Percentiles rank a stretch among this genome's conserved stretches.
Conservation (phyloP, 2,329 filamentous ascomycete species). For the Orbilia quercus region DNA sequence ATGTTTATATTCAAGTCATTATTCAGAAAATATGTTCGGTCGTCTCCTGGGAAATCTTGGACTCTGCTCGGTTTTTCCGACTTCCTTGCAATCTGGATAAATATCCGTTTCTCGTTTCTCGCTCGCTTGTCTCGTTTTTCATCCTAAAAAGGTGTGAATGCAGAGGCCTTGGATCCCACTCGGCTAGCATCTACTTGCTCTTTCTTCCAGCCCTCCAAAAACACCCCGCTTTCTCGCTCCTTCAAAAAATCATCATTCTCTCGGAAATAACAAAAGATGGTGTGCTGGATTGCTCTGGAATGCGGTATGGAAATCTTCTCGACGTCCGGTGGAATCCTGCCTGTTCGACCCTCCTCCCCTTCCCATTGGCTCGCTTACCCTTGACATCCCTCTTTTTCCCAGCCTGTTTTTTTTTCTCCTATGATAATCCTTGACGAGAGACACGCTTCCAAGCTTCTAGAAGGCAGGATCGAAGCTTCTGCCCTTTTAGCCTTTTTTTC, state of each 20-base stretch:
- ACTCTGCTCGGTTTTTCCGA: too few species aligned
- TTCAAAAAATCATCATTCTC: slow-evolving; percentile 19
- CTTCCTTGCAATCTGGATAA: slow-evolving; percentile 50
- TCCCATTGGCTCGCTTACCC: slow-evolving; percentile 55
- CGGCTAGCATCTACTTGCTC: slow-evolving; percentile 40
- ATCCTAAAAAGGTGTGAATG: slow-evolving; percentile 41
- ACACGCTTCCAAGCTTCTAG: slow-evolving; percentile 54
- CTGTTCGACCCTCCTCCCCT: slow-evolving; percentile 23
- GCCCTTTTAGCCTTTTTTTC: too few species aligned
- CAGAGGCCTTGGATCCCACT: slow-evolving; percentile 20
- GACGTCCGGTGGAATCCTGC: slow-evolving; percentile 35
- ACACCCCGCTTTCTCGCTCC: slow-evolving; percentile 47
- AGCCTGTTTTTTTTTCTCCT: slow-evolving; percentile 43
- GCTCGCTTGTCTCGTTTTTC: slow-evolving; percentile 51
- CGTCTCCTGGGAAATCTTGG: too few species aligned
- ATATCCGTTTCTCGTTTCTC: slow-evolving; percentile 55
- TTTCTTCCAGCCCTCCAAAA: slow-evolving; percentile 1
- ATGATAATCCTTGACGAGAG: slow-evolving; percentile 37
- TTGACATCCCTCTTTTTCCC: slow-evolving; percentile 38
- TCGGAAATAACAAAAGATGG: slow-evolving; percentile 50
- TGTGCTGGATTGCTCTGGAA: slow-evolving; percentile 55
- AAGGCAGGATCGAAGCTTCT: slow-evolving; percentile 32
- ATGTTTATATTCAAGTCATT: neutral
- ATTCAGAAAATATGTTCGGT: neutral
- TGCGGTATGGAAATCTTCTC: slow-evolving; percentile 54